Percentiles rank a stretch among this genome's conserved stretches.
These are phyloP conservation scores for Ustilago trichophora DNA, from an alignment of 1,284 basidiomycete species.

Conservation along the genomic window DNA sequence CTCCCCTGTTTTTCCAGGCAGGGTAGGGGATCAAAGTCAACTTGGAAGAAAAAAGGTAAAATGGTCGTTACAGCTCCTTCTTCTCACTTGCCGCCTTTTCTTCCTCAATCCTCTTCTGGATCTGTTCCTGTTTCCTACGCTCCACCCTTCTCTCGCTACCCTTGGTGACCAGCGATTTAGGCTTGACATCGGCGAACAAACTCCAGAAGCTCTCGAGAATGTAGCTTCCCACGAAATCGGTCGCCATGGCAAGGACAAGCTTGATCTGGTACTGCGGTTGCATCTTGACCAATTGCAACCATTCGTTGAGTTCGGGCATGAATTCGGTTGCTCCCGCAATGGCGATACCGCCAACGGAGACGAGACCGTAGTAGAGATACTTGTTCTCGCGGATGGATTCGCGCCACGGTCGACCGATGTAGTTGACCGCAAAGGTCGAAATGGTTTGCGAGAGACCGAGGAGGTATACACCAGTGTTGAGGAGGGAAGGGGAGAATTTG, in stretches of 20 bases:
- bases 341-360: constrained; percentile 55
- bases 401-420: constrained; percentile 63
- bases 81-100: constrained; percentile 11
- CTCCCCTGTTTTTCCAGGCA: too few relatives aligned
- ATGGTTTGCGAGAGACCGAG: constrained; percentile 62
- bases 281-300: constrained; percentile 98
- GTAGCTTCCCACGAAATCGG: constrained; percentile 90
- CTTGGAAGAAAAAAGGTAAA: neutral
- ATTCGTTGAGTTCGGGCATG: constrained; percentile 91
- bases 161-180: constrained; percentile 65
- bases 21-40: too few relatives aligned
- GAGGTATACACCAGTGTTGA: constrained; percentile 65
- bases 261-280: constrained; percentile 71
- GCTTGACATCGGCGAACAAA: constrained; percentile 87
- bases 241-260: constrained; percentile 74
- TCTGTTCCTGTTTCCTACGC: constrained; percentile 38
- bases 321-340: constrained; percentile 73
- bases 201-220: constrained; percentile 85
- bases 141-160: constrained; percentile 42
- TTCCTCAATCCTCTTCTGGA: constrained; percentile 9
- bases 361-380: constrained; percentile 62
- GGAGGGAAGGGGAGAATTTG: constrained; percentile 61
- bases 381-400: constrained; percentile 61
- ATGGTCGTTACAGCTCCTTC: constrained; percentile 21
- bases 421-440: constrained; percentile 65